These are phyloP conservation scores for Ogataea dorogensis DNA, from an alignment of 805 yeast genomes.

Conservation along the genomic window DNA sequence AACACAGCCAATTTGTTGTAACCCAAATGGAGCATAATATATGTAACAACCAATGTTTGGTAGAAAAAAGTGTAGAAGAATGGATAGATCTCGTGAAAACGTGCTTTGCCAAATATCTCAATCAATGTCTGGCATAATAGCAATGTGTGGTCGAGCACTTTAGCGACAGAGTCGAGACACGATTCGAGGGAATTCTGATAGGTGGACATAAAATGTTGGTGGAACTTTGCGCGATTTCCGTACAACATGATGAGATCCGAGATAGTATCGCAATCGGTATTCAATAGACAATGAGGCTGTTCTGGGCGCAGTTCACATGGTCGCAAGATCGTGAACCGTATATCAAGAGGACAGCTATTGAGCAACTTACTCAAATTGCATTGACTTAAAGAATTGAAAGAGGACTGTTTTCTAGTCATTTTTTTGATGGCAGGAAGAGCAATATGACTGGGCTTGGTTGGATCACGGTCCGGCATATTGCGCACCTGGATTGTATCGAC, in stretches of 20 bases:
- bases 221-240: constrained; percentile 49
- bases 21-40: constrained; percentile 46
- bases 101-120: constrained; percentile 30
- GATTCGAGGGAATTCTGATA: constrained; percentile 37
- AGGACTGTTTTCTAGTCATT: constrained; percentile 15
- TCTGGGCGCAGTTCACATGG: constrained; percentile 27
- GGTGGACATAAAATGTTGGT: constrained; percentile 48
- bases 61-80: constrained; percentile 48
- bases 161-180: constrained; percentile 38
- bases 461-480: constrained; percentile 21
- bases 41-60: constrained; percentile 51
- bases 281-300: constrained; percentile 28
- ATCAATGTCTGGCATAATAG: constrained; percentile 36
- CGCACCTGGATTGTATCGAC: constrained; percentile 31
- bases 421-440: constrained; percentile 33
- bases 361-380: constrained; percentile 19
- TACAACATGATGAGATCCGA: constrained; percentile 47
- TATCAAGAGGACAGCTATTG: constrained; percentile 32
- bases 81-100: constrained; percentile 42
- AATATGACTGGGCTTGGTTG: constrained; percentile 24
- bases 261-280: constrained; percentile 37
- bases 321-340: constrained; percentile 30
- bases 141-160: constrained; percentile 38
- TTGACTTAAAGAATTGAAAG: constrained; percentile 20
- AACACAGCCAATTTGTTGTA: constrained; percentile 31